A percentile compares a stretch with the other conserved stretches of the same genome.
These are phyloP conservation scores for Alectoria sarmentosa DNA, from an alignment of 495 filamentous ascomycete genomes.

Conservation along the genomic window DNA sequence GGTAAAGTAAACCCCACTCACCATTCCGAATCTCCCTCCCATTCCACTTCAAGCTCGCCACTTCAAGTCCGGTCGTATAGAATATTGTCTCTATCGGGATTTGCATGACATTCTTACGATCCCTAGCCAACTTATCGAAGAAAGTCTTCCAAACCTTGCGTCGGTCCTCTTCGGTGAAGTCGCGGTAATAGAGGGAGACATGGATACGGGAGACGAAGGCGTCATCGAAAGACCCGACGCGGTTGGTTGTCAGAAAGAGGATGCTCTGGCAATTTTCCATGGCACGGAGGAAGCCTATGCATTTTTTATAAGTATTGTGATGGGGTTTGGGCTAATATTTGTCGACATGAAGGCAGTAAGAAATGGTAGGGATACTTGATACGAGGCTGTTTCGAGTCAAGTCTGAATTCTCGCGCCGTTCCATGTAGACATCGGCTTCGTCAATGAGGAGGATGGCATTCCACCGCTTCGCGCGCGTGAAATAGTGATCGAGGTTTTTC, in stretches of 20 bases:
- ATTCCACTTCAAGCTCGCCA: conserved; percentile 12
- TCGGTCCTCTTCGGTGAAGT: conserved; percentile 13
- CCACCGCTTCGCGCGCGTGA: conserved; percentile 20
- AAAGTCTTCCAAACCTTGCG: conserved; percentile 23
- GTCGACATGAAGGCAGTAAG: background rate
- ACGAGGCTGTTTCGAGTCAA: conserved; percentile 40
- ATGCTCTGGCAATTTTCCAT: conserved; percentile 36
- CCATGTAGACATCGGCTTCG: conserved; percentile 37
- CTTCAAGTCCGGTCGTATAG: conserved; percentile 1
- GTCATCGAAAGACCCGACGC: conserved; percentile 36
- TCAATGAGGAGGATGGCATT: conserved; percentile 32
- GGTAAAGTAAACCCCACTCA: background rate
- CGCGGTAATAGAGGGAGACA: conserved; percentile 29
- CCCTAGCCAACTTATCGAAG: conserved; percentile 24
- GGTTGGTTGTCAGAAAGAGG: conserved; percentile 36
- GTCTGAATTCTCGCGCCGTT: conserved; percentile 26
- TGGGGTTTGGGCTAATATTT: background rate
- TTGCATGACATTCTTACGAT: conserved; percentile 17
- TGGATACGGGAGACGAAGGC: conserved; percentile 37
- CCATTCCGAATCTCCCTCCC: conserved; percentile 27
- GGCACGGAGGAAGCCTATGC: conserved; percentile 47
- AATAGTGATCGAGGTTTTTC: conserved; percentile 5
- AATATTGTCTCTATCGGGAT: conserved; percentile 1
- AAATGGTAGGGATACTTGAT: conserved; percentile 25
- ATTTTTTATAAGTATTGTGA: background rate